Evolutionary conservation across 768 basidiomycete species (phyloP), one percentile per base, ranked within the genome.

Genomic region (Podaxis mareebaensis): DNA sequence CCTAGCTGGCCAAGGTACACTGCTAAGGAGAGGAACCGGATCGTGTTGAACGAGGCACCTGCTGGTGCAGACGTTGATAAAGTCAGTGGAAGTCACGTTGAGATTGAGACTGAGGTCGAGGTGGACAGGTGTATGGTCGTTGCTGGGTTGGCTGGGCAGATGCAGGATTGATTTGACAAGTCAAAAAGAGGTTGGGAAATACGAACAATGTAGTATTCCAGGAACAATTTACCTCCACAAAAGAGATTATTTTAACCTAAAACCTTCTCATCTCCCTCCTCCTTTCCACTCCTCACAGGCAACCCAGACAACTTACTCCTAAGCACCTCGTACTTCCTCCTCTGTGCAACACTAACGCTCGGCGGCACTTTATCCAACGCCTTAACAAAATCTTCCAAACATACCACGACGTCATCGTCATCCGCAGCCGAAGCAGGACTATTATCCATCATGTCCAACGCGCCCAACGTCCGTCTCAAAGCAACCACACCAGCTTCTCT

Each of bases 401-500:
- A 74, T 11, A 98, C 89, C 15, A 77, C 64, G 15, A 90, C 79
- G 61, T 66, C 71, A 15, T 13, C 51, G 64, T 15, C 52, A 2
- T 48, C 57, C 8, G 8, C 8, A 33, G 33, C 33, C 33, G 33
- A 33, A 33, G 12, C 62, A 71, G 11, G 65, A 70, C 12, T 72
- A 51, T 22, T 77, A 1, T 86, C 86, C 76, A 91, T 81, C 61
- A 79, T 75, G 64, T 90, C 89, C 61, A 93, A 79, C 24, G 84
- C 81, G 3, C 92, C 92, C 22, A 92, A 74, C 2, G 84, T 83
- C 0, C 87, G 79, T 64, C 84, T 83, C 61, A 98, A 76, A 0
- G 95, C 93, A n/a, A 83, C 76, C 1, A 96, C 94, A 3, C 93
- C 95, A 0, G 95, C 93, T 74, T 97, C 95, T 44, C 95, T 79